Conservation (phyloP, 345 rosid genomes). For the Brassica napus region DNA sequence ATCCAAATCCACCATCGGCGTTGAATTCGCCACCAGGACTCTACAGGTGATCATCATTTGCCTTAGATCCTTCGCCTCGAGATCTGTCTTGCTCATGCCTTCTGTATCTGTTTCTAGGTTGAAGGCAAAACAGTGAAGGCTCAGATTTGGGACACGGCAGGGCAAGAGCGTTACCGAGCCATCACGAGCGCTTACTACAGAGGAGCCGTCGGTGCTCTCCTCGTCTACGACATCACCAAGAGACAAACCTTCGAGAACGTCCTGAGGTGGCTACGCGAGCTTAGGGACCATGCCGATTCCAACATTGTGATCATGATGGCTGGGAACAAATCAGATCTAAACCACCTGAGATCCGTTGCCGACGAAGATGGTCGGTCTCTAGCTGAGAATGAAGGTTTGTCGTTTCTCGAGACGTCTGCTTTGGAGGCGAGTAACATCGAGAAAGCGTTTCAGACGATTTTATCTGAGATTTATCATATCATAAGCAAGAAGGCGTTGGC, state of each 20-base stretch:
- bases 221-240: conserved; percentile 79
- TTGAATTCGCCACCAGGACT: conserved; percentile 71
- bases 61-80: neutral
- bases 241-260: conserved; percentile 72
- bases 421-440: conserved; percentile 66
- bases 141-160: conserved; percentile 88
- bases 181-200: conserved; percentile 75
- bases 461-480: conserved; percentile 67
- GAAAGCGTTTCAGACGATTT: conserved; percentile 66
- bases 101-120: conserved; percentile 41
- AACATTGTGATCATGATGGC: conserved; percentile 85
- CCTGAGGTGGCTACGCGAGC: conserved; percentile 71
- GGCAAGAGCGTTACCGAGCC: conserved; percentile 83
- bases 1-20: conserved; percentile 75
- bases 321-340: conserved; percentile 71
- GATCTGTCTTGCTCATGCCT: neutral
- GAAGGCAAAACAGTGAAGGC: conserved; percentile 86
- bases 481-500: conserved; percentile 74
- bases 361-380: conserved; percentile 57
- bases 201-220: conserved; percentile 83
- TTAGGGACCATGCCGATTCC: conserved; percentile 73
- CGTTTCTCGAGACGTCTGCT: conserved; percentile 76
- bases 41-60: conserved; percentile 39
- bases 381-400: conserved; percentile 70
- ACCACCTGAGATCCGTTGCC: conserved; percentile 64